Evolutionary conservation across 352 stramenopile genomes (phyloP), one percentile per base, ranked within the genome.

Genomic region (Globisporangium lucens): DNA sequence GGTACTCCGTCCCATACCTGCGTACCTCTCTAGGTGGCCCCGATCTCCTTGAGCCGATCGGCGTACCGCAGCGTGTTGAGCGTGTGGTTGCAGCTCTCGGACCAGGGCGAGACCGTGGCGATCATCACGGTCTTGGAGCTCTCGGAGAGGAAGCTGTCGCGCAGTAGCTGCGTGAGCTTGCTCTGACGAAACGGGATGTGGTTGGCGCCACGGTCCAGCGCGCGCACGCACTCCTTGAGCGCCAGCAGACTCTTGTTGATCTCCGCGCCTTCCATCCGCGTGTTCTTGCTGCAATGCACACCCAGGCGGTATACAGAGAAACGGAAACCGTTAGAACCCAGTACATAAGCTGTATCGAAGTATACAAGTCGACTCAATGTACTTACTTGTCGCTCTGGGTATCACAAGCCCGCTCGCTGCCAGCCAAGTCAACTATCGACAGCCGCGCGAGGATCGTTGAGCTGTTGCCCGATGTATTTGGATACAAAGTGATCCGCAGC

Each of bases 161-260:
- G 79, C 24, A 99, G 79, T 4, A 99, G 80, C 71, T 98, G 95
- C 13, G 95, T 99, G 24, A 99, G 86, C 72, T 98, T 98, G 74
- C 85, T 97, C 66, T 95, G 94, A 56, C 97, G 88, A 74, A 98
- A 99, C 13, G 95, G 95, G 59, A 98, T 94, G 67, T 98, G 94
- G 7, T 65, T 87, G 24, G 72, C 84, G 65, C 82, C 84, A 46
- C 91, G 87, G 53, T 97, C 90, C 36, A 99, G 69, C n/a, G 94
- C 93, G n/a, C 97, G 89, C 68, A 99, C 98, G 36, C 97, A 97
- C 73, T 99, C 97, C 70, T 99, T 99, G 7, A 99, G 78, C n/a
- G 97, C 95, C 46, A 99, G 75, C 22, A 99, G 74, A 33, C 89
- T 98, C 58, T 97, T 99, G 78, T 99, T 99, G 74, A 99, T 99